phyloP scores from a whole-genome alignment of 1,284 basidiomycete species.

The Ceratobasidium sp. region DNA sequence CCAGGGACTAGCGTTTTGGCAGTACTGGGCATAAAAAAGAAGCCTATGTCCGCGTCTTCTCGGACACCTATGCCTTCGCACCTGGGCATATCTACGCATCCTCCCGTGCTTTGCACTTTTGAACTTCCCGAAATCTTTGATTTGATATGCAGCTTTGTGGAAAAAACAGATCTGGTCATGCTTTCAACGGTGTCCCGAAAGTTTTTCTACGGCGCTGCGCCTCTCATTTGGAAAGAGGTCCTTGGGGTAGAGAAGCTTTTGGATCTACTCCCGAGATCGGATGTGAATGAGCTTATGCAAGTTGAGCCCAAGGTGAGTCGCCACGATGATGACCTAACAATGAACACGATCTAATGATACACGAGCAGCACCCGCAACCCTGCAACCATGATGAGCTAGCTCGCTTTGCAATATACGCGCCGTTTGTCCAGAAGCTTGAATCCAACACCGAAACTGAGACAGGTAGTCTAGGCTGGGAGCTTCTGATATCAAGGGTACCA shows the following conservation, averaged over 20 bases:
- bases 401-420: constrained; percentile 11
- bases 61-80: no score
- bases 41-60: no score
- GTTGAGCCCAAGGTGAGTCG: not conserved
- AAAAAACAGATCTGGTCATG: not conserved
- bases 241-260: not conserved
- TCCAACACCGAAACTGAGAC: no score
- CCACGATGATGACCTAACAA: no score
- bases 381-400: not conserved
- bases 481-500: not conserved
- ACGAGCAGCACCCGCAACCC: not conserved
- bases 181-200: not conserved
- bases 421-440: not conserved
- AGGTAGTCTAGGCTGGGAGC: not conserved
- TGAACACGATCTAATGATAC: not conserved
- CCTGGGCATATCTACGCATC: no score
- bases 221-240: not conserved
- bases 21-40: no score
- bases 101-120: not conserved
- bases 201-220: not conserved
- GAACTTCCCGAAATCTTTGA: not conserved
- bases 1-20: no score
- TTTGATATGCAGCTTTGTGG: constrained; percentile 3
- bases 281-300: not conserved
- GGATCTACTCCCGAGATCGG: not conserved